Base-by-base conservation (phyloP, 495 filamentous ascomycete genomes). In the Penicillium paxilli region DNA sequence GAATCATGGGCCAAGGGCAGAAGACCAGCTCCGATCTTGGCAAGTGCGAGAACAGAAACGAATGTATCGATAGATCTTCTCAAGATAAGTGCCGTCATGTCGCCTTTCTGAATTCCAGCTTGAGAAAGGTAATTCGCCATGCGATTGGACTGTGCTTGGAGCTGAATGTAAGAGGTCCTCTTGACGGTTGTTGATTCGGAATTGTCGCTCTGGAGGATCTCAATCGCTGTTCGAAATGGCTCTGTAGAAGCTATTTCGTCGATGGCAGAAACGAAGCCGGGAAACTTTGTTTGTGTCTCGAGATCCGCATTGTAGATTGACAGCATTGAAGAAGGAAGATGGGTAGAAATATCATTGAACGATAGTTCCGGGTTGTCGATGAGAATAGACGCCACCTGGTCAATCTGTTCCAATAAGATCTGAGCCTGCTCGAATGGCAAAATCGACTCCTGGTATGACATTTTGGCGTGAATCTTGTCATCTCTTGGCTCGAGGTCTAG, bases 1-100 rank as follows among this genome's bases (percentile, higher is more conserved):
- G 83, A 84, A n/a, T 74, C 80, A 10, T 87, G 83, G 1, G 84
- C 75, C 12, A 94, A 69, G 0, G 88, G 87, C 40, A 93, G 66
- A 65, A 93, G 91, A 25, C 85, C 90, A 49, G 83, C 85, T 8
- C 89, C 89, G 11, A 80, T 69, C 53, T 93, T 92, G 3, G 89
- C 61, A 16, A 87, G 78, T 0, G 85, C 91, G 20, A 95, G 72
- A 21, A 93, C 86, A 0, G 84, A 76, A 20, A 83, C 72, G 63
- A 92, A 93, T 0, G 90, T 69, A 5, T 85, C 67, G 2, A 84
- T 55, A 0, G 82, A 87, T 56, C 90, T 91, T 21, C 90, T 81
- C 79, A 92, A 84, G 20, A 83, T 74, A 14, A 95, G 80, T 23
- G 82, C 83, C 22, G 92, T 70, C 11, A 88, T 69, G 11, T 83